These are phyloP conservation scores for Pseudogymnoascus sp. DNA, from an alignment of 2,329 filamentous ascomycete genomes.

Conservation along the genomic window DNA sequence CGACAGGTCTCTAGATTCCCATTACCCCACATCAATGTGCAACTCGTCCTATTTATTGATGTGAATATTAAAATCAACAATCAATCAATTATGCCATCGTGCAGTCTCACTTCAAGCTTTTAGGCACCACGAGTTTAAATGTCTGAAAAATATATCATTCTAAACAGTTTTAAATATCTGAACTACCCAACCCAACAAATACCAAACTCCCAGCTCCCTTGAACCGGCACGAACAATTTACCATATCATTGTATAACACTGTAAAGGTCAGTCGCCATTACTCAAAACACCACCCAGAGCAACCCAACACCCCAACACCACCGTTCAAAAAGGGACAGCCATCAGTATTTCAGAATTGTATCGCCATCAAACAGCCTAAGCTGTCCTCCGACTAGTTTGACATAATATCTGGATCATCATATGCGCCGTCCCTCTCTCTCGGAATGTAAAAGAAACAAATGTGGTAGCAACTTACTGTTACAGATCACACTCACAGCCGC, in stretches of 20 bases:
- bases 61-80: neutral
- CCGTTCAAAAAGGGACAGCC: neutral
- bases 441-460: neutral
- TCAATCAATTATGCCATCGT: neutral
- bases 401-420: constrained; percentile 6
- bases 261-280: neutral
- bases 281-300: neutral
- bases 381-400: neutral
- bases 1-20: neutral
- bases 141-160: neutral
- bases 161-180: neutral
- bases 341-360: neutral
- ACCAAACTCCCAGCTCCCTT: neutral
- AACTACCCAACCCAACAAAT: neutral
- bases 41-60: neutral
- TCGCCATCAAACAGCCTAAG: neutral
- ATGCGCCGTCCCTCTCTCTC: neutral
- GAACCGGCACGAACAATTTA: neutral
- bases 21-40: neutral
- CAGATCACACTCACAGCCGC: neutral
- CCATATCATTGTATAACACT: neutral
- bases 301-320: neutral
- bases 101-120: neutral
- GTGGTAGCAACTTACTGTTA: neutral
- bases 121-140: neutral